Evolutionary conservation across 176 grass and related monocot genomes (phyloP), one percentile per base, ranked within the genome.

Genomic region (Carex scoparia): DNA sequence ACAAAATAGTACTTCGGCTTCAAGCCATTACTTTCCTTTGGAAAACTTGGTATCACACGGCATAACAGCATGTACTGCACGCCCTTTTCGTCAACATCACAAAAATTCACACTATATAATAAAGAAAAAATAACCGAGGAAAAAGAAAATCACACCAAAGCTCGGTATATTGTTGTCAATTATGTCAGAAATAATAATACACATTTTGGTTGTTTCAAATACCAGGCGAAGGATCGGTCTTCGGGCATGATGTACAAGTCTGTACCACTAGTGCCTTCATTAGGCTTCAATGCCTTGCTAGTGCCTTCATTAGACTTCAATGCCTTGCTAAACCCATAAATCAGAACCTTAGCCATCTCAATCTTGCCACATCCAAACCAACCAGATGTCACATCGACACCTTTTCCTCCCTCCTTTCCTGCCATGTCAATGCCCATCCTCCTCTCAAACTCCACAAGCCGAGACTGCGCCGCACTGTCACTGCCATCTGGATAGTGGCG

Each of bases 31-130:
- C 81, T 87, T 73, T 80, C 80, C 13, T 79, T 86, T 78, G 94
- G 94, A 91, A 91, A 88, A 84, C 88, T 86, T 28, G 92, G 79
- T 84, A 94, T 92, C 55, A 89, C 19, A 27, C 84, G 87, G 87
- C 94, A 97, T 66, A 97, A 56, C 79, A 97, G 88, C 90, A 94
- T 94, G 87, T 89, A 94, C 69, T 97, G 92, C 82, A 94, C 80
- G 38, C 90, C 92, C 90, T 97, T 97, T 92, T 91, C 85, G 81
- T 97, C 94, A 91, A 92, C 88, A 94, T 94, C 94, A 85, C 92
- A 94, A 86, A 88, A 88, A 88, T 91, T 93, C 3, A 94, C 87
- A 35, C 94, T 97, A 83, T 66, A 42, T 7, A 80, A 77, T 1
- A 84, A 73, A 87, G 15, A 80, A 59, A 63, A 38, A 40, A 79